Conservation (phyloP, 108 stramenopile genomes). For the Craspedostauros australis region DNA sequence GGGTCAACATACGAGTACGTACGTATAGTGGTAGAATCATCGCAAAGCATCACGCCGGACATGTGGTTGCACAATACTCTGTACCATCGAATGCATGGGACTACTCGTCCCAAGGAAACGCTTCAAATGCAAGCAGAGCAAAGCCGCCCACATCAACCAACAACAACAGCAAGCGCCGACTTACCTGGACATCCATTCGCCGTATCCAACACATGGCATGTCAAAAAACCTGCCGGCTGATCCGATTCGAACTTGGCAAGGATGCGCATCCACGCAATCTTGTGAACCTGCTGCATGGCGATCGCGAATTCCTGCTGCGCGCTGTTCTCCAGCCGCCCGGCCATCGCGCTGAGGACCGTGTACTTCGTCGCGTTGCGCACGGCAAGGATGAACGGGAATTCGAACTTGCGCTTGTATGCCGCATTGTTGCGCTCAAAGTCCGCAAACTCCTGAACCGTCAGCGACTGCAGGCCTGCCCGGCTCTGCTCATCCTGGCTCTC, state of each 20-base stretch:
- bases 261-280: slow-evolving; percentile 91
- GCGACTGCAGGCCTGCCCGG: slow-evolving; percentile 55
- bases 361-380: slow-evolving; percentile 80
- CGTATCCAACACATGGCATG: slow-evolving; percentile 86
- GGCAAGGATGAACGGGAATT: slow-evolving; percentile 83
- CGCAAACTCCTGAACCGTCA: slow-evolving; percentile 54
- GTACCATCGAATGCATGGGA: too few relatives aligned
- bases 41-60: too few relatives aligned
- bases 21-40: too few relatives aligned
- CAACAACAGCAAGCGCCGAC: too few relatives aligned
- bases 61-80: too few relatives aligned
- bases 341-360: slow-evolving; percentile 68
- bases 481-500: slow-evolving; percentile 78
- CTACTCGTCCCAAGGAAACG: too few relatives aligned
- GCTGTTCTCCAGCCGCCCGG: slow-evolving; percentile 40
- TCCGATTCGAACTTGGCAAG: slow-evolving; percentile 45
- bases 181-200: slow-evolving; percentile 69
- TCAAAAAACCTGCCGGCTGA: slow-evolving; percentile 70
- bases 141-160: neutral
- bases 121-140: too few relatives aligned
- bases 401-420: slow-evolving; percentile 57
- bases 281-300: slow-evolving; percentile 76
- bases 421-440: slow-evolving; percentile 52
- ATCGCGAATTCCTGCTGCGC: slow-evolving; percentile 51
- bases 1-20: neutral